Conservation (phyloP, 164 flowering plant species). For the Piper betle region DNA sequence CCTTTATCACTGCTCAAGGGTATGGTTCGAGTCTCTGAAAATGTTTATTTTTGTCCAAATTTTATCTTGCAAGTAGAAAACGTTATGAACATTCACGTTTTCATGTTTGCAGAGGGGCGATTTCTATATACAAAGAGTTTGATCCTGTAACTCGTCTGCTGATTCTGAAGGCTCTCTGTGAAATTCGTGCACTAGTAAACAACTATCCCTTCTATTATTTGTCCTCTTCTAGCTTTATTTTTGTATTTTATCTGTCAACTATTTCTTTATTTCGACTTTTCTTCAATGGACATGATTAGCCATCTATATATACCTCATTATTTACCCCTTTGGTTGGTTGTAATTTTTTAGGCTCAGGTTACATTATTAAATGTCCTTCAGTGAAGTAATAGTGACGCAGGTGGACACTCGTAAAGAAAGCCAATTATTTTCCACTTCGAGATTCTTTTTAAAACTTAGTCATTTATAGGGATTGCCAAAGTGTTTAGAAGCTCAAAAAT, state of each 20-base stretch:
- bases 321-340: no score
- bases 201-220: background rate
- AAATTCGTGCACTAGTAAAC: conserved; percentile 57
- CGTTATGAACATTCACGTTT: background rate
- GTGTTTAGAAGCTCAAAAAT: no score
- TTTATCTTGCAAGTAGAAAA: conserved; percentile 1
- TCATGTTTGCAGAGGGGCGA: conserved; percentile 51
- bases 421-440: no score
- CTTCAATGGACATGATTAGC: no score
- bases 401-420: no score
- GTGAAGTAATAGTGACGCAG: no score
- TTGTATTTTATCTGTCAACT: background rate
- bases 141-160: conserved; percentile 49
- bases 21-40: conserved; percentile 9
- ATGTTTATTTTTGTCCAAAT: background rate
- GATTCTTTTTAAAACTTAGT: no score
- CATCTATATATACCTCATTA: no score
- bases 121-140: conserved; percentile 49
- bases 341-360: no score
- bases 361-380: no score
- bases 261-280: no score
- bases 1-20: conserved; percentile 52
- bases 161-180: conserved; percentile 85
- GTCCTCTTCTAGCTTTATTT: background rate
- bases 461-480: no score